phyloP scores from a whole-genome alignment of 2,329 filamentous ascomycete genomes.

The Phoma sp. region DNA sequence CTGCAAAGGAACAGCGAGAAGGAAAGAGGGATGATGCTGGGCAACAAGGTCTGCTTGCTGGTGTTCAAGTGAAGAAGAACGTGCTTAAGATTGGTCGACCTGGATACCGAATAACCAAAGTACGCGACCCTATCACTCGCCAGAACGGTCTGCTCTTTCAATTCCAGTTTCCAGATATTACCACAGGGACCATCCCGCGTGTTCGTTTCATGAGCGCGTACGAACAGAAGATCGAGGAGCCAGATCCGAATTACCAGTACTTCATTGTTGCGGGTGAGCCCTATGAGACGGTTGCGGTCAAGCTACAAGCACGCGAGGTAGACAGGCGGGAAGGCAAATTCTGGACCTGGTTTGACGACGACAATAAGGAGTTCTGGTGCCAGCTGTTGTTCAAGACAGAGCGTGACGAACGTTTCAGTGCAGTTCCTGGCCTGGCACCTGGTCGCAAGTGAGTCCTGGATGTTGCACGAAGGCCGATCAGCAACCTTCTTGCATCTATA shows the following conservation, averaged over 20 bases:
- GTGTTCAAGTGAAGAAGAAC: constrained; percentile 71
- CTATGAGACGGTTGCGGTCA: constrained; percentile 97
- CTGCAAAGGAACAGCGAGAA: constrained; percentile 93
- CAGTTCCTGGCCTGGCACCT: constrained; percentile 68
- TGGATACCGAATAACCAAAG: constrained; percentile 98
- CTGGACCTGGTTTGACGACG: constrained; percentile 94
- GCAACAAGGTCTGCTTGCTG: constrained; percentile 77
- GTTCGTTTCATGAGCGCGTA: constrained; percentile 98
- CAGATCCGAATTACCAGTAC: constrained; percentile 91
- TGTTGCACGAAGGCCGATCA: not conserved
- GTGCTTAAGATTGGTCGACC: constrained; percentile 93
- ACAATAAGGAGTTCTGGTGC: constrained; percentile 96
- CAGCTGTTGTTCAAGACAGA: constrained; percentile 99
- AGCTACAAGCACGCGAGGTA: constrained; percentile 90
- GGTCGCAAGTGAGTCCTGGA: constrained; percentile 39
- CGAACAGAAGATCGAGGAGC: constrained; percentile 93
- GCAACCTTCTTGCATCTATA: not conserved
- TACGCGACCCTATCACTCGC: constrained; percentile 83
- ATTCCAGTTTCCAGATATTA: constrained; percentile 92
- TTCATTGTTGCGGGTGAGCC: constrained; percentile 93
- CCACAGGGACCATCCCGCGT: constrained; percentile 73
- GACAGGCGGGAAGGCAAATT: constrained; percentile 87
- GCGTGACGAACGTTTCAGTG: constrained; percentile 84
- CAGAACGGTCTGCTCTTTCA: constrained; percentile 96
- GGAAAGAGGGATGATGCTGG: constrained; percentile 73